Evolutionary conservation across 192 early-diverging fungal species (phyloP), one percentile per base, ranked within the genome.

Genomic region (Spinellus fusiger): DNA sequence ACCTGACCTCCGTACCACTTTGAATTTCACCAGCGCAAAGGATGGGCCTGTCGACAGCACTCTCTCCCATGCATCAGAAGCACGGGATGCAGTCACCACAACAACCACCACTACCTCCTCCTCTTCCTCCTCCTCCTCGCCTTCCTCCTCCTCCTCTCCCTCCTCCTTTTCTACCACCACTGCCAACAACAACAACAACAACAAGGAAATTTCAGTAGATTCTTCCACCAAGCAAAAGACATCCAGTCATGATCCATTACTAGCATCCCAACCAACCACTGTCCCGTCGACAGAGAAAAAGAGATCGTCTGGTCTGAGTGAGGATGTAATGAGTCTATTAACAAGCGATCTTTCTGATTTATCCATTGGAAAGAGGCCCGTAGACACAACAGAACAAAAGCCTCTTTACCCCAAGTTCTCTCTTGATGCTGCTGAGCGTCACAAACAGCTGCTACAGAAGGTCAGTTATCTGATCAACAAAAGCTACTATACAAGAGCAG

Each of bases 331-430:
- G 10, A 32, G n/a, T 0, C 9, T 59, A 49, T 27, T 59, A 4
- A 59, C 28, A 23, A 48, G 27, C 7, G 57, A 59, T 28, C 44
- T 59, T 28, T 59, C 46, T 12, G 46, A 49, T 6, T 20, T 59
- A 9, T 48, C 57, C 3, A 27, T 59, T 12, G 32, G 25, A 3
- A 16, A 59, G 33, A 20, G 22, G 22, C 25, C 37, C 7, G 20
- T 23, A 12, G 57, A 59, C 13, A 8, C 25, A 47, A 20, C 26
- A 27, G 38, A 22, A 57, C 23, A 57, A 40, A 47, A 28, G 2
- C 1, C 34, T 0, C 3, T 38, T 12, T 44, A 44, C 10, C 40
- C 40, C 13, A 44, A 44, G 40, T n/a, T 18, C 18, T 18, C 40
- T n/a, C 40, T n/a, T n/a, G 40, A 44, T 44, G 40, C 18, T n/a